Evolutionary conservation across 1,284 basidiomycete species (phyloP).

Genomic region (Ustilago loliicola): DNA sequence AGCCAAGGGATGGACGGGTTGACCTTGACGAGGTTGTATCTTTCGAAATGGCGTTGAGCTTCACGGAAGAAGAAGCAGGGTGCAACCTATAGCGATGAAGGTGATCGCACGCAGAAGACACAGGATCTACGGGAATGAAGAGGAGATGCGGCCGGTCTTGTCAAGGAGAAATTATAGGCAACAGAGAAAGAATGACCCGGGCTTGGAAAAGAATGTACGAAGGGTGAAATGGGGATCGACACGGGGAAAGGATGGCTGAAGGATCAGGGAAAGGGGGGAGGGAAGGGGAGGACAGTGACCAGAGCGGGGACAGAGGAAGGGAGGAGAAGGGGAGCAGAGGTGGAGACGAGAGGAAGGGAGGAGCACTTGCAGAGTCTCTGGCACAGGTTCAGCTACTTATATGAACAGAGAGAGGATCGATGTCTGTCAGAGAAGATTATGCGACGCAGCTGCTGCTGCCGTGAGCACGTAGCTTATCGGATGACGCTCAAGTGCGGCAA

Average conservation of each 20-base stretch:
- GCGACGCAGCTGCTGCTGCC: background rate
- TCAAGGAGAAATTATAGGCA: background rate
- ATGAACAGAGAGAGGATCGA: background rate
- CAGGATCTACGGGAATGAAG: slow-evolving; percentile 2
- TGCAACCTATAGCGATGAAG: background rate
- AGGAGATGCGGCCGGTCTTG: background rate
- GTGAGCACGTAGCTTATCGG: slow-evolving; percentile 4
- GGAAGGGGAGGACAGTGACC: background rate
- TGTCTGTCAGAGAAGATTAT: background rate
- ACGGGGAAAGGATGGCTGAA: background rate
- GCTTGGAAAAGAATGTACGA: background rate
- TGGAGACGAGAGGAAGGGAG: background rate
- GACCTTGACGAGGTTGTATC: background rate
- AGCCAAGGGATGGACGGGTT: background rate
- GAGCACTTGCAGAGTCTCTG: slow-evolving; percentile 1
- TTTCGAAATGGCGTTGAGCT: background rate
- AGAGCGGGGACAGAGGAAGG: background rate
- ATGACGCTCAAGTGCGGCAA: slow-evolving; percentile 5
- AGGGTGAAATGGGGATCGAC: background rate
- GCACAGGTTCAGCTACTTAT: slow-evolving; percentile 7
- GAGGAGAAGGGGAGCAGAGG: slow-evolving; percentile 2
- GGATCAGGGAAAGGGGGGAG: background rate
- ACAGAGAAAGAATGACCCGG: background rate
- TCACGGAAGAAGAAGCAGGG: background rate
- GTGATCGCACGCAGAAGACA: background rate